Conservation (phyloP, 768 basidiomycete species). For the Trametes maxima region DNA sequence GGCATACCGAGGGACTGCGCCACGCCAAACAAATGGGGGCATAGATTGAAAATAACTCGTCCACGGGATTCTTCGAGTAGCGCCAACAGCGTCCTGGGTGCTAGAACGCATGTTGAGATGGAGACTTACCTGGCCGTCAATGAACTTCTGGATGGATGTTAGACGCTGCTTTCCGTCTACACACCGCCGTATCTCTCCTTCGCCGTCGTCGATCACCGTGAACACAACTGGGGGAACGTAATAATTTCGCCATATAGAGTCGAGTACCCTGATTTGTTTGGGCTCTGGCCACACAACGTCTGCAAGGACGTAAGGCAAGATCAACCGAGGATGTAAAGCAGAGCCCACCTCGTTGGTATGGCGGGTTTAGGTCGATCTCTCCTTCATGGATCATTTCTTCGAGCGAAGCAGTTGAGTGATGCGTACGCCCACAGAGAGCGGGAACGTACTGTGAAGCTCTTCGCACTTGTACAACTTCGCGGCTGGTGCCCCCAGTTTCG, state of each 20-base stretch:
- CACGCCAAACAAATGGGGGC: too few relatives aligned
- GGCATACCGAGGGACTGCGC: too few relatives aligned
- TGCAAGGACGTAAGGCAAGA: slow-evolving; percentile 28
- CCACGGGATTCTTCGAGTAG: not conserved
- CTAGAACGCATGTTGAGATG: not conserved
- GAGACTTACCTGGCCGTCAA: slow-evolving; percentile 46
- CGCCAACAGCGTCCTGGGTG: not conserved
- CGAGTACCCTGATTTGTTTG: slow-evolving; percentile 61
- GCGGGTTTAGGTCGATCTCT: slow-evolving; percentile 66
- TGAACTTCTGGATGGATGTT: slow-evolving; percentile 48
- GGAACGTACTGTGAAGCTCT: slow-evolving; percentile 28
- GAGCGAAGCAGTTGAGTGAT: not conserved
- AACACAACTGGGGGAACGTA: slow-evolving; percentile 57
- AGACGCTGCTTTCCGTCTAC: slow-evolving; percentile 59
- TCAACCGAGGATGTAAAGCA: not conserved
- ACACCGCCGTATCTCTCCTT: slow-evolving; percentile 45
- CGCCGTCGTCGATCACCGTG: slow-evolving; percentile 42
- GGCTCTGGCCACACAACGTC: slow-evolving; percentile 76
- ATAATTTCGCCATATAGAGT: slow-evolving; percentile 56
- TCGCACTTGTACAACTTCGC: slow-evolving; percentile 28
- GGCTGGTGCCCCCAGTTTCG: slow-evolving; percentile 20
- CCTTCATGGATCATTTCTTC: slow-evolving; percentile 70
- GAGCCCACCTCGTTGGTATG: slow-evolving; percentile 68
- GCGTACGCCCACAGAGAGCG: not conserved
- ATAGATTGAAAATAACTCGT: too few relatives aligned